Evolutionary conservation across 805 yeast genomes (phyloP).

Genomic region (Myxozyma mucilagina): DNA sequence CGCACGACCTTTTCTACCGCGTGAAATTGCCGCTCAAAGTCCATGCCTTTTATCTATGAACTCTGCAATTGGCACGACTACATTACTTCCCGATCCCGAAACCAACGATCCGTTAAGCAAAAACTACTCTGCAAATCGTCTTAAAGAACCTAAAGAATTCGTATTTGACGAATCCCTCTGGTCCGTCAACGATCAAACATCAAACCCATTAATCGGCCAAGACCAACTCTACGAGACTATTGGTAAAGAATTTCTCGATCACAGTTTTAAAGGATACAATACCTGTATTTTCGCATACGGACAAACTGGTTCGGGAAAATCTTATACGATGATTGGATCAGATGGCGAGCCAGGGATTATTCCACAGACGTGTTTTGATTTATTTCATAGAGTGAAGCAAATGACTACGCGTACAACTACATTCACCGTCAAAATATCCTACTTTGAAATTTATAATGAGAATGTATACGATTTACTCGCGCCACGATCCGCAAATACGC

Average conservation of each 20-base stretch:
- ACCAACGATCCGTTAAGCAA: not conserved
- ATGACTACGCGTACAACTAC: constrained; percentile 42
- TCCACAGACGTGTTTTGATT: constrained; percentile 52
- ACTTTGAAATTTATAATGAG: constrained; percentile 71
- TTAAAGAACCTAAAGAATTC: constrained; percentile 40
- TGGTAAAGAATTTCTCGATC: constrained; percentile 55
- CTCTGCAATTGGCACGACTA: constrained; percentile 16
- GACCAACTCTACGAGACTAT: constrained; percentile 47
- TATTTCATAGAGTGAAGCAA: constrained; percentile 46
- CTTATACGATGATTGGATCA: constrained; percentile 54
- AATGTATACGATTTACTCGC: constrained; percentile 60
- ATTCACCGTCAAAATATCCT: constrained; percentile 48
- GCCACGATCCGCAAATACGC: constrained; percentile 15
- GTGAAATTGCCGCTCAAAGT: constrained; percentile 21
- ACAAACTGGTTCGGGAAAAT: constrained; percentile 43
- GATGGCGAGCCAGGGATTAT: constrained; percentile 56
- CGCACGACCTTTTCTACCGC: constrained; percentile 30
- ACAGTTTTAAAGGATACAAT: constrained; percentile 57
- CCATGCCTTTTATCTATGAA: constrained; percentile 22
- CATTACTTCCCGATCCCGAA: constrained; percentile 14
- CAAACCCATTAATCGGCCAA: constrained; percentile 48
- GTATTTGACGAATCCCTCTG: constrained; percentile 52
- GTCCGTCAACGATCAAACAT: constrained; percentile 43
- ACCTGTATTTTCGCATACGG: constrained; percentile 59
- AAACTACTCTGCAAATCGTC: constrained; percentile 23